Evolutionary conservation across 2,329 filamentous ascomycete species (phyloP).

Genomic region (Alternaria sp.): DNA sequence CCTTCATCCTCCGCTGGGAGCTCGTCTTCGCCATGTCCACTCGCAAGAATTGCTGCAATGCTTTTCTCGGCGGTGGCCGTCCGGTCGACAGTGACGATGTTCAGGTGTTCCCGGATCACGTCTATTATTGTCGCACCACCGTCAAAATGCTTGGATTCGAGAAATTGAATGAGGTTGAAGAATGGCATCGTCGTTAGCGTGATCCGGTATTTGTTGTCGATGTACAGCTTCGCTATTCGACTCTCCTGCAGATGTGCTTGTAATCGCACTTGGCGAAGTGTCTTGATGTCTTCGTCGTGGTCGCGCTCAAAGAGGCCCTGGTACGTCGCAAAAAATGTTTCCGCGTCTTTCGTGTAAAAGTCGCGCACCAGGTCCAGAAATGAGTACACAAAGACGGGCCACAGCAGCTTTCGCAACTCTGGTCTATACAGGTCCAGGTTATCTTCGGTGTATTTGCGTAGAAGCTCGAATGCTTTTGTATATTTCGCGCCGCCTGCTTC

Average conservation of each 20-base stretch:
- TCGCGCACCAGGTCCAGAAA: conserved; percentile 81
- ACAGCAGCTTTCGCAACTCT: conserved; percentile 85
- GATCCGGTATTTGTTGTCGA: conserved; percentile 85
- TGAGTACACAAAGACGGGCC: conserved; percentile 94
- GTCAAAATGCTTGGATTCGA: conserved; percentile 84
- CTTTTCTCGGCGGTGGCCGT: conserved; percentile 64
- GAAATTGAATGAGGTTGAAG: conserved; percentile 82
- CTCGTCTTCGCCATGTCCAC: conserved; percentile 62
- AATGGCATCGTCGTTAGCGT: conserved; percentile 88
- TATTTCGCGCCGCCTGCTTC: conserved; percentile 80
- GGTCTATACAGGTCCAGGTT: conserved; percentile 92
- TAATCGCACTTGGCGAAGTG: conserved; percentile 75
- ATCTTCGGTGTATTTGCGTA: conserved; percentile 87
- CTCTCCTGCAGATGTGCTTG: conserved; percentile 82
- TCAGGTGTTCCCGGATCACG: conserved; percentile 70
- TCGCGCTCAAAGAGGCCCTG: conserved; percentile 75
- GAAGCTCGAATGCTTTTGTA: conserved; percentile 73
- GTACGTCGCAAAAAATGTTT: conserved; percentile 75
- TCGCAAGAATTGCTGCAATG: conserved; percentile 66
- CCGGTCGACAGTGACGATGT: conserved; percentile 67
- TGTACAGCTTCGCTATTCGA: conserved; percentile 79
- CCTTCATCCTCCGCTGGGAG: conserved; percentile 72
- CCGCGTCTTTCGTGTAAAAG: conserved; percentile 74
- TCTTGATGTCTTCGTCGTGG: conserved; percentile 81
- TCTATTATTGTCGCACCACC: conserved; percentile 81